Conservation (phyloP, 164 flowering plant species). For the Aristolochia contorta region DNA sequence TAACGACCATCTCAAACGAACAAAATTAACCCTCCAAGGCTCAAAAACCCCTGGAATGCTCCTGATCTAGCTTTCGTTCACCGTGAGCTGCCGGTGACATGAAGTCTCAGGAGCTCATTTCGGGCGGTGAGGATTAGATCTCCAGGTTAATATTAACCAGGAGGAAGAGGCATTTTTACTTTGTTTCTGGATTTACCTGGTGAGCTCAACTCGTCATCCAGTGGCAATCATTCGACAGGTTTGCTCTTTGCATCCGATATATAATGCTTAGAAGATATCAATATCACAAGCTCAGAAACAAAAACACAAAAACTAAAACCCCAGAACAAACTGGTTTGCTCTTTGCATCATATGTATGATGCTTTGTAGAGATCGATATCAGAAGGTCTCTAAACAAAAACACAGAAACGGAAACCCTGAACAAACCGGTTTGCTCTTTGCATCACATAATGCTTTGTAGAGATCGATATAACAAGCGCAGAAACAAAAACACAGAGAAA, state of each 20-base stretch:
- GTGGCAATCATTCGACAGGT: conserved; percentile 48
- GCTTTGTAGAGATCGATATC: no score
- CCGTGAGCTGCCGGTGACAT: not conserved
- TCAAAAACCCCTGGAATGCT: not conserved
- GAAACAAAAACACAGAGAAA: no score
- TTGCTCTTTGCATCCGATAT: not conserved
- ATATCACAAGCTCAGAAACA: no score
- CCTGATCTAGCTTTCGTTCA: not conserved
- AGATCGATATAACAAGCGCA: no score
- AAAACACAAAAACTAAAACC: no score
- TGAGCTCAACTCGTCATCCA: conserved; percentile 26
- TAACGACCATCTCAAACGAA: conserved; percentile 15
- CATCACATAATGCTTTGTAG: no score
- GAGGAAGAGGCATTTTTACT: conserved; percentile 29
- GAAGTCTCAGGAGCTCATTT: not conserved
- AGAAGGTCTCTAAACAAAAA: no score
- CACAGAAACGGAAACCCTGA: no score
- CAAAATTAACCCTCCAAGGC: conserved; percentile 3
- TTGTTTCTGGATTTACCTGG: conserved; percentile 64
- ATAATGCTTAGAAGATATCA: not conserved
- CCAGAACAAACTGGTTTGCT: no score
- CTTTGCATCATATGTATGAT: no score
- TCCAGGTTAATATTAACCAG: conserved; percentile 28
- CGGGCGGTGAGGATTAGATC: conserved; percentile 28
- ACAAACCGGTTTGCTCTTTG: no score